Base-by-base conservation (phyloP, 108 stramenopile species). In the Conticribra weissflogii region DNA sequence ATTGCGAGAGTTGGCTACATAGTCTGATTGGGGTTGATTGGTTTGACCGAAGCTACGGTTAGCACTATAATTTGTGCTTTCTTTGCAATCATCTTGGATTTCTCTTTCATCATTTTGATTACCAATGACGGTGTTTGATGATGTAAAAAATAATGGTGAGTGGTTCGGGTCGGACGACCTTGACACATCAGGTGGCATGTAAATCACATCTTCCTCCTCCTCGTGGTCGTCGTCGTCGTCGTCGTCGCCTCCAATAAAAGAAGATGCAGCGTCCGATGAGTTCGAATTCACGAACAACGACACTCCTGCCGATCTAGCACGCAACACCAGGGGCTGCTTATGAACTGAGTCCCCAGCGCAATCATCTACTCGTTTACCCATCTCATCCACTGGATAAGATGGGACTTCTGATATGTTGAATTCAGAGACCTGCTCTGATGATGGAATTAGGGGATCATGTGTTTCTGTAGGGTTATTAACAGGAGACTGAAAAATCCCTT, bases 1-100 rank as follows among this genome's bases (percentile, higher is more conserved):
- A 9, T 48, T 60, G 27, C 54, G 77, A 24, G 65, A 5, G 47
- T 55, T 14, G 36, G 63, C 31, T 24, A 19, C 27, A 18, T 1
- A n/a, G 23, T 4, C 15, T 17, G 41, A 16, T 25, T 59, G 50
- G 22, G 36, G 9, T 29, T 47, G 52, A 16, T 4, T 3, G 0
- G 52, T 56, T 48, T 29, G 49, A 15, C 30, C 21, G 22, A 51
- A 32, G 19, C 33, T 63, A n/a, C n/a, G n/a, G n/a, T n/a, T n/a
- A n/a, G n/a, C n/a, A n/a, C n/a, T n/a, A n/a, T n/a, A n/a, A 12
- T 41, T 41, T 9, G 5, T 41, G 36, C 36, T 41, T 41, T 41
- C 36, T 9, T 41, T 41, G 36, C 36, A 5, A 41, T 41, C 12
- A 12, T 5, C 12, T 9, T 41, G 5, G 36, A 5, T 41, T 41